Evolutionary conservation across 768 basidiomycete genomes (phyloP).

Genomic region (Sarcodon aspratus): DNA sequence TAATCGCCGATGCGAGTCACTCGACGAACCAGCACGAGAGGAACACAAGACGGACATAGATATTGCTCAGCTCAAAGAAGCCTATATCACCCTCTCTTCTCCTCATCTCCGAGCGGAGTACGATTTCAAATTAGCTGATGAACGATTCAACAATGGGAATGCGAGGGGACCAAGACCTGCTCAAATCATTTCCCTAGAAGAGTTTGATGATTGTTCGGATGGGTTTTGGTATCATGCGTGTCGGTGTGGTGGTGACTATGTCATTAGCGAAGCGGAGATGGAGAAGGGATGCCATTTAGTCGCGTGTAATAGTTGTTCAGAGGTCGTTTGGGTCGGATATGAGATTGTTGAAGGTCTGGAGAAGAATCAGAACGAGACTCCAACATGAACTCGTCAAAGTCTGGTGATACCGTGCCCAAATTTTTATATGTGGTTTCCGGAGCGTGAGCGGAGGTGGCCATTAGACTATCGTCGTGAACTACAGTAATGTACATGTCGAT

Average conservation of each 20-base stretch:
- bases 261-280: constrained; percentile 44
- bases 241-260: constrained; percentile 64
- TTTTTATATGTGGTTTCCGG: no score
- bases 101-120: constrained; percentile 36
- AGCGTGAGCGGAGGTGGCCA: no score
- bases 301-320: constrained; percentile 68
- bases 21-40: not conserved
- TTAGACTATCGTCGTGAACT: no score
- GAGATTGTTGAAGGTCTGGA: constrained; percentile 19
- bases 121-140: constrained; percentile 20
- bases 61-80: constrained; percentile 53
- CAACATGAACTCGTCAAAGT: no score
- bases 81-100: constrained; percentile 51
- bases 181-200: constrained; percentile 68
- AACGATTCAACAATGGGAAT: not conserved
- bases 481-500: no score
- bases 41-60: constrained; percentile 18
- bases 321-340: constrained; percentile 80
- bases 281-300: constrained; percentile 65
- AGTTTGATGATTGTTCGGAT: constrained; percentile 34
- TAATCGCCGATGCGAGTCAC: not conserved
- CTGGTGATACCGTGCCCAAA: no score
- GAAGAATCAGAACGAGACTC: no score
- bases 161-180: constrained; percentile 49
- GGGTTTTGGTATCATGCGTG: constrained; percentile 48